phyloP scores from a whole-genome alignment of 257 asterid species.

The Handroanthus guayacan region DNA sequence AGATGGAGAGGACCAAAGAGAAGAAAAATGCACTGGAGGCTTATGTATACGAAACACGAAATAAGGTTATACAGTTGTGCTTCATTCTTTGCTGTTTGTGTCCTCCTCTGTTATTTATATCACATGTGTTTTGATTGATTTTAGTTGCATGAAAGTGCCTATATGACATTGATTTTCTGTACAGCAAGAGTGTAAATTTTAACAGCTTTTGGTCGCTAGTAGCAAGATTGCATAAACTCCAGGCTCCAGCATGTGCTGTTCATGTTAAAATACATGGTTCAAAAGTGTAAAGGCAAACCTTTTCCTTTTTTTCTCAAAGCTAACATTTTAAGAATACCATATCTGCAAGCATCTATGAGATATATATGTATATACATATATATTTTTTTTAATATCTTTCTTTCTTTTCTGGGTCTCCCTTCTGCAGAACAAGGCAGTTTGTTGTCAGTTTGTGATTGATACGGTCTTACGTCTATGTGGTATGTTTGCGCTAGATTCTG shows the following conservation, averaged over 20 bases:
- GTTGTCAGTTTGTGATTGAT: neutral
- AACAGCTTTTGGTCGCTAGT: neutral
- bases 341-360: neutral
- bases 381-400: too few species aligned
- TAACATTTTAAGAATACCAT: conserved; percentile 3
- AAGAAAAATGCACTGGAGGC: conserved; percentile 94
- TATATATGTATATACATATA: too few species aligned
- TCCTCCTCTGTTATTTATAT: conserved; percentile 20
- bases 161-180: conserved; percentile 5
- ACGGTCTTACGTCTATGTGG: neutral
- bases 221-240: neutral
- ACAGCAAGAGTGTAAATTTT: neutral
- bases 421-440: conserved; percentile 7
- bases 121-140: neutral
- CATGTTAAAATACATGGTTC: neutral
- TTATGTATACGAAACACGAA: conserved; percentile 91
- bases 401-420: too few species aligned
- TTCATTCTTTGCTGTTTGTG: neutral
- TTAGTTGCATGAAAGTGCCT: conserved; percentile 27
- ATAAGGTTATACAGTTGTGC: conserved; percentile 61
- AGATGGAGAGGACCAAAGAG: conserved; percentile 95
- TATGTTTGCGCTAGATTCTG: conserved; percentile 6
- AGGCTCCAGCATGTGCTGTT: neutral
- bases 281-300: neutral
- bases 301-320: conserved; percentile 6